Base-by-base conservation (phyloP, 495 filamentous ascomycete species). In the Lichina pygmaea region DNA sequence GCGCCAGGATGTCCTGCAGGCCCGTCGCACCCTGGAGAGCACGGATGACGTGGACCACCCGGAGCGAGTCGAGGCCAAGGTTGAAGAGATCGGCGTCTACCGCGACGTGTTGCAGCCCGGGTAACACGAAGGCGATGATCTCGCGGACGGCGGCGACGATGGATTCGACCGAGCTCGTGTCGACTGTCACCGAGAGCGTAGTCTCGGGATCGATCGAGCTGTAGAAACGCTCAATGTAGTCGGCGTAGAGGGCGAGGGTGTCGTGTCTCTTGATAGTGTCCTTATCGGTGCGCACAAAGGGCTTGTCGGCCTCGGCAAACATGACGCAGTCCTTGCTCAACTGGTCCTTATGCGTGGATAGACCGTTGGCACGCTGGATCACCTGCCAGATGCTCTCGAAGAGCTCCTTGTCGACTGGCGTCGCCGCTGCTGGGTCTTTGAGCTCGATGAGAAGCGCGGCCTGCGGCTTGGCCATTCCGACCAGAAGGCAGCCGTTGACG, bases 41-140 rank as follows among this genome's bases (percentile, higher is more conserved):
- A 10, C 46, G 45, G 40, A 56, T 53, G 2, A 57, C 10, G 36
- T 10, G 10, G 36, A 39, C n/a, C 10, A 39, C 56, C 40, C 47
- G 42, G 6, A 59, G 50, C 6, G 57, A 59, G 45, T 59, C 57
- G 0, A 59, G 42, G 31, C 57, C 57, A 11, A 57, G 44, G 33
- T 24, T 31, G 43, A 59, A 59, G n/a, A 59, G 17, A 44, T 57
- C 50, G 8, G 32, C 40, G 37, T 56, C 55, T 38, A 43, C 7
- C 34, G 45, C 8, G 52, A 44, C n/a, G n/a, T n/a, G n/a, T n/a
- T n/a, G n/a, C n/a, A n/a, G n/a, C 33, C 47, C 51, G n/a, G 50
- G 54, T 9, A 55, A 13, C 13, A 48, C 30, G 10, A 53, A 49
- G 9, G 37, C 48, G 13, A 55, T 33, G n/a, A 57, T 48, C 10